phyloP scores from a whole-genome alignment of 2,329 filamentous ascomycete genomes.

The Mycosphaerelloides madeirae region DNA sequence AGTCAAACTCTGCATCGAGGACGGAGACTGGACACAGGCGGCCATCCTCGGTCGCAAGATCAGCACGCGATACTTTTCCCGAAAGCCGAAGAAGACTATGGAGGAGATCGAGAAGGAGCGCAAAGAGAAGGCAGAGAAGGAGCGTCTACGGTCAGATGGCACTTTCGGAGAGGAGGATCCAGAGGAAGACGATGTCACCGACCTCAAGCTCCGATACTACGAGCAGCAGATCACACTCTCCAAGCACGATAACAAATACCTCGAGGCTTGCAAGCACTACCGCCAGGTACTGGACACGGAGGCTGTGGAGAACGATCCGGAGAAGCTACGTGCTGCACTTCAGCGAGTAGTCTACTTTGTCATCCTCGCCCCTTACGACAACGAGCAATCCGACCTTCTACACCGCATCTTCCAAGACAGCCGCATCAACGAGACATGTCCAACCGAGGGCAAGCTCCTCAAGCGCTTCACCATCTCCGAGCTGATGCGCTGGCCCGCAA shows the following conservation, averaged over 20 bases:
- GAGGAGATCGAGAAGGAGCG: conserved; percentile 88
- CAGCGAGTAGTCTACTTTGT: conserved; percentile 97
- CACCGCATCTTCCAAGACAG: conserved; percentile 85
- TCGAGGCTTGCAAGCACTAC: conserved; percentile 97
- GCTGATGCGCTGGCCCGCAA: conserved; percentile 96
- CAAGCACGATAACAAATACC: conserved; percentile 95
- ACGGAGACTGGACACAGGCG: conserved; percentile 92
- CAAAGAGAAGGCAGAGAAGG: conserved; percentile 80
- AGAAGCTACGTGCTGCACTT: conserved; percentile 77
- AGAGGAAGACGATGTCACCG: conserved; percentile 85
- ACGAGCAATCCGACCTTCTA: conserved; percentile 95
- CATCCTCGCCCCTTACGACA: conserved; percentile 93
- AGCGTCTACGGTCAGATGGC: conserved; percentile 58
- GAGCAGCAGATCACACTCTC: conserved; percentile 94
- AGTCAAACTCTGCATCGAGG: conserved; percentile 90
- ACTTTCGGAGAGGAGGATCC: conserved; percentile 62
- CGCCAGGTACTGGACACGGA: conserved; percentile 94
- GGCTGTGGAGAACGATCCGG: conserved; percentile 82
- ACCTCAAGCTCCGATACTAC: conserved; percentile 92
- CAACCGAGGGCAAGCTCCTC: conserved; percentile 77
- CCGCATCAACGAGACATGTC: conserved; percentile 53
- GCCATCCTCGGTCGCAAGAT: conserved; percentile 94
- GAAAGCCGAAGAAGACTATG: conserved; percentile 83
- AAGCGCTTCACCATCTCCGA: conserved; percentile 94
- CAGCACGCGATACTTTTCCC: conserved; percentile 83